Evolutionary conservation across 108 stramenopile species (phyloP).

Genomic region (Skeletonema costatum): DNA sequence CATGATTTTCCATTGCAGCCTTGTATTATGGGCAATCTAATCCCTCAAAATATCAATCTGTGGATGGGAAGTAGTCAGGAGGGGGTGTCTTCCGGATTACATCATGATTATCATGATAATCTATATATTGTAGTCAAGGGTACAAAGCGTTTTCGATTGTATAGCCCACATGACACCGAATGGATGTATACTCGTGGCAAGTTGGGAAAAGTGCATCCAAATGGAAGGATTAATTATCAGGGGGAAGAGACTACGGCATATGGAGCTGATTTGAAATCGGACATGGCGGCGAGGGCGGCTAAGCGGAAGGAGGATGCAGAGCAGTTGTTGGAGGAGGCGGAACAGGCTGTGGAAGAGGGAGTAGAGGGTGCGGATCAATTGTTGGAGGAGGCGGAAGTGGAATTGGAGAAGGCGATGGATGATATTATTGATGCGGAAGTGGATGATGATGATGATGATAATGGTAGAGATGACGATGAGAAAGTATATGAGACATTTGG

Average conservation of each 20-base stretch:
- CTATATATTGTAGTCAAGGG: constrained; percentile 90
- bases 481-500: constrained; percentile 54
- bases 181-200: constrained; percentile 78
- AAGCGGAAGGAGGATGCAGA: constrained; percentile 56
- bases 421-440: constrained; percentile 71
- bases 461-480: constrained; percentile 10
- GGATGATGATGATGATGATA: constrained; percentile 47
- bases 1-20: constrained; percentile 75
- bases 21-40: constrained; percentile 60
- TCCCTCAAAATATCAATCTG: constrained; percentile 84
- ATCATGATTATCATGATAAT: constrained; percentile 99
- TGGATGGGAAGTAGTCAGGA: constrained; percentile 81
- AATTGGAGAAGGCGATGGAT: constrained; percentile 74
- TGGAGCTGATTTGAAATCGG: constrained; percentile 43
- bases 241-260: constrained; percentile 48
- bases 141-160: constrained; percentile 87
- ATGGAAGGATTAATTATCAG: constrained; percentile 89
- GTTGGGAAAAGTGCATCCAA: constrained; percentile 75
- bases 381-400: constrained; percentile 61
- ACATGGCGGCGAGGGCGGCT: constrained; percentile 44
- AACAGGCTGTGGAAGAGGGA: constrained; percentile 48
- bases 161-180: constrained; percentile 57
- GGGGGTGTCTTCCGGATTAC: constrained; percentile 78
- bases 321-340: constrained; percentile 34
- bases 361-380: constrained; percentile 48